Percentiles rank a stretch among this genome's conserved stretches.
These are phyloP conservation scores for Capsicum chinense DNA, from an alignment of 257 asterid species.

Conservation along the genomic window DNA sequence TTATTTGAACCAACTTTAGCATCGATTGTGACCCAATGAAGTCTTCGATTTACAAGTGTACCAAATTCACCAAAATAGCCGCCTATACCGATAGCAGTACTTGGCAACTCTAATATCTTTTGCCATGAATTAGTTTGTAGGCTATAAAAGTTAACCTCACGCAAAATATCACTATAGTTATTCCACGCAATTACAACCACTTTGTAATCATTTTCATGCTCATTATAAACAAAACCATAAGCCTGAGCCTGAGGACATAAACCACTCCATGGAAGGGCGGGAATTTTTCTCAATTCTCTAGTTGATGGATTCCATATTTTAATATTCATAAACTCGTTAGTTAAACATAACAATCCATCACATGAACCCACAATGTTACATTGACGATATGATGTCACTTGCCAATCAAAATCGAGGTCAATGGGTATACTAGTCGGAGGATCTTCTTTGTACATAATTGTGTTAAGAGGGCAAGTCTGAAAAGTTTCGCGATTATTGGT, in stretches of 20 bases:
- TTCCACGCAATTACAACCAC: slow-evolving; percentile 26
- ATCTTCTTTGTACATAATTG: slow-evolving; percentile 38
- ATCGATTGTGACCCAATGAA: slow-evolving; percentile 32
- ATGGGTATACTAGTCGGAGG: too few species aligned
- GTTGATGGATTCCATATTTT: slow-evolving; percentile 52
- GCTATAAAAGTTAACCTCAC: slow-evolving; percentile 35
- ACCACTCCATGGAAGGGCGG: slow-evolving; percentile 39
- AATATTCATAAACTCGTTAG: slow-evolving; percentile 26
- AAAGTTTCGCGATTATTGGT: too few species aligned
- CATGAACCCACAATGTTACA: slow-evolving; percentile 49
- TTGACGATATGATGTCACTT: background rate
- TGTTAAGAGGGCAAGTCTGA: background rate
- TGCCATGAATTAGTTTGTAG: slow-evolving; percentile 37
- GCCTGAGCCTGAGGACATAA: background rate
- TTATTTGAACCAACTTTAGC: background rate
- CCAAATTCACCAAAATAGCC: background rate
- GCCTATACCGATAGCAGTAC: background rate
- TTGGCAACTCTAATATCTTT: background rate
- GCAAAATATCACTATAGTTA: background rate
- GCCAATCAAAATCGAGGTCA: slow-evolving; percentile 18
- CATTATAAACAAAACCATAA: slow-evolving; percentile 55
- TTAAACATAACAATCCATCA: slow-evolving; percentile 54
- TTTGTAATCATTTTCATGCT: slow-evolving; percentile 43
- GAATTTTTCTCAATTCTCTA: slow-evolving; percentile 42
- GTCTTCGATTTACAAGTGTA: slow-evolving; percentile 28